Evolutionary conservation across 176 grass and related monocot genomes (phyloP).

Genomic region (Thalia dealbata): DNA sequence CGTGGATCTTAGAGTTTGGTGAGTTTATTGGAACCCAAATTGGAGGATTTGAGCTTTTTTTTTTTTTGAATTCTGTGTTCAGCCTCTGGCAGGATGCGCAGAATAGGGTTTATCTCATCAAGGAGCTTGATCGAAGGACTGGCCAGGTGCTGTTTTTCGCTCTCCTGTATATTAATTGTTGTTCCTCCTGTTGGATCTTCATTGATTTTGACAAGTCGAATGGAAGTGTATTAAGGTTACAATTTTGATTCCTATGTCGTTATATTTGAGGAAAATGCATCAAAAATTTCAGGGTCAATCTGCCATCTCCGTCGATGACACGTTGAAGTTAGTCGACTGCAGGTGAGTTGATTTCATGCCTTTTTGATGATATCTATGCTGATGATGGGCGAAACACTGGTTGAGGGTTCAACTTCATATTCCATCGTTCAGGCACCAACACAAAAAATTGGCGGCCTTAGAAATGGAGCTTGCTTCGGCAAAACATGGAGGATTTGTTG

Average conservation of each 20-base stretch:
- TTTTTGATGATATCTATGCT: background rate
- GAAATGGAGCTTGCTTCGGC: constrained; percentile 88
- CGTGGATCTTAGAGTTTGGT: background rate
- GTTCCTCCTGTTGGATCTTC: background rate
- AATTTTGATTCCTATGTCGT: constrained; percentile 8
- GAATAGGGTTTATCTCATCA: constrained; percentile 74
- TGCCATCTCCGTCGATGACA: constrained; percentile 84
- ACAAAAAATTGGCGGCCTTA: constrained; percentile 66
- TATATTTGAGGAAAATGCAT: background rate
- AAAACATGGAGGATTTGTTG: constrained; percentile 62
- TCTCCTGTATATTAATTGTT: background rate
- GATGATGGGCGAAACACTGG: constrained; percentile 8
- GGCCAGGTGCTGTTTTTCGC: constrained; percentile 48
- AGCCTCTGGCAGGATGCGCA: constrained; percentile 94
- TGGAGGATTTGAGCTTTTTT: constrained; percentile 10
- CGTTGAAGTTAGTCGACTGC: constrained; percentile 85
- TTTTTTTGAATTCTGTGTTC: constrained; percentile 2
- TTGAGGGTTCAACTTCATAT: background rate
- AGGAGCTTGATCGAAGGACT: constrained; percentile 77
- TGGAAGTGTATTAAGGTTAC: background rate
- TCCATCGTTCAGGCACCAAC: constrained; percentile 67
- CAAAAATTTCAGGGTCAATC: constrained; percentile 47
- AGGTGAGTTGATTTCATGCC: constrained; percentile 42
- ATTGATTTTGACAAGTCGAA: background rate
- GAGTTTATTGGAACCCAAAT: constrained; percentile 12